Base-by-base conservation (phyloP, 169 alveolate genomes). In the Plasmodium vinckei region DNA sequence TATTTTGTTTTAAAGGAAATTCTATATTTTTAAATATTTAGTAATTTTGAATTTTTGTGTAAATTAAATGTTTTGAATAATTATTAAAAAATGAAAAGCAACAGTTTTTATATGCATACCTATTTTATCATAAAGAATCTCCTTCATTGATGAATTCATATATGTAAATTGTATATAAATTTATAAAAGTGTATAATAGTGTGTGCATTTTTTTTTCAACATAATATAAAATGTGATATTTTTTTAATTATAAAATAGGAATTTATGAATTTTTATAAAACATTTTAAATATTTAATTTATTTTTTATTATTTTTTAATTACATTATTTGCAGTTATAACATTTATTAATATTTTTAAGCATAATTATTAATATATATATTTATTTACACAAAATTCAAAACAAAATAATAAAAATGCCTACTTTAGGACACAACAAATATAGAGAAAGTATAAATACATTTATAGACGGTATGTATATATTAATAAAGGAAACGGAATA, bases 341-440 rank as follows among this genome's bases (percentile, higher is more conserved):
- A 33, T 33, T 53, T 23, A 53, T 12, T 53, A 44, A 53, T 21
- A 15, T 42, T 71, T 71, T 53, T 25, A 51, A 54, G 33, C 53
- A n/a, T 15, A 42, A 67, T 6, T 39, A 13, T 44, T 7, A 67
- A 67, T 44, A 15, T 67, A 39, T 47, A 72, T 64, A 51, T 77
- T 64, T 77, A 77, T 64, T 39, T 46, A 63, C 17, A 61, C 21
- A 69, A 19, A 53, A 64, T 3, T 25, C 25, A 63, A 64, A 77
- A 33, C 49, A 15, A 42, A 42, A 42, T 47, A 21, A 64, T 77
- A 63, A 77, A 77, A 77, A 77, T 77, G 88, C 88, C 88, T 77
- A 57, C 75, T 49, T 49, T 77, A 77, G 88, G 88, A 64, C 63
- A 77, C 51, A 77, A 42, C n/a, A 77, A 77, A 39, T 64, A 77